Base-by-base conservation (phyloP, 2,329 filamentous ascomycete species). In the Mariannaea elegans region DNA sequence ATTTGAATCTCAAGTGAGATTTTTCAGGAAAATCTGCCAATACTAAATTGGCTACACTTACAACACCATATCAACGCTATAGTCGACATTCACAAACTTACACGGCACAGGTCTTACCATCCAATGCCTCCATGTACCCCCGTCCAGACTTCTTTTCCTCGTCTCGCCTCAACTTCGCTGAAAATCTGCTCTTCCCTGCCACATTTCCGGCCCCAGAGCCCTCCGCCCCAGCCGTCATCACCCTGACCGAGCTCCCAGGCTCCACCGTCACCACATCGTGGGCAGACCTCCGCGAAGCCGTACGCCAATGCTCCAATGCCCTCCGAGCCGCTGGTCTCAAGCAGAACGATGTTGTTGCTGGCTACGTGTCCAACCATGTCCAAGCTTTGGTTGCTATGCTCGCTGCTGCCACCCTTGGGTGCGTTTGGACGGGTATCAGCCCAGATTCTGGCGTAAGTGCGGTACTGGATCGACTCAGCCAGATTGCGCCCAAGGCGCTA, bases 401-500 rank as follows among this genome's bases (percentile, higher is more conserved):
- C 29, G 91, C 92, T 1, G 86, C 93, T 0, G 89, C 93, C 0
- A 88, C 92, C 1, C 76, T 97, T 2, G 95, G 95, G 27, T 94
- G 91, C 14, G 86, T 97, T 34, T 98, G 94, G 94, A 97, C 94
- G 1, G 91, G 91, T 7, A 92, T 97, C 47, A 96, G 92, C 69
- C 93, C 94, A 3, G 94, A 98, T 75, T 97, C 90, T 14, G 94
- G 94, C 10, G 92, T 97, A 2, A 92, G 92, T 69, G 94, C 94
- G 14, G 94, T 98, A 1, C 80, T 98, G 23, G 95, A 98, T 73
- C 86, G 95, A 7, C 79, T 98, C 61, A 84, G 85, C 44, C 95
- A 98, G 79, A 95, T 98, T 66, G 86, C 89, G 61, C 94, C 95
- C 4, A 88, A 86, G 59, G 78, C 97, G 1, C 80, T 98, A 3